These are phyloP conservation scores for Geotrichum histeridarum DNA, from an alignment of 1,139 yeast species.

Conservation along the genomic window DNA sequence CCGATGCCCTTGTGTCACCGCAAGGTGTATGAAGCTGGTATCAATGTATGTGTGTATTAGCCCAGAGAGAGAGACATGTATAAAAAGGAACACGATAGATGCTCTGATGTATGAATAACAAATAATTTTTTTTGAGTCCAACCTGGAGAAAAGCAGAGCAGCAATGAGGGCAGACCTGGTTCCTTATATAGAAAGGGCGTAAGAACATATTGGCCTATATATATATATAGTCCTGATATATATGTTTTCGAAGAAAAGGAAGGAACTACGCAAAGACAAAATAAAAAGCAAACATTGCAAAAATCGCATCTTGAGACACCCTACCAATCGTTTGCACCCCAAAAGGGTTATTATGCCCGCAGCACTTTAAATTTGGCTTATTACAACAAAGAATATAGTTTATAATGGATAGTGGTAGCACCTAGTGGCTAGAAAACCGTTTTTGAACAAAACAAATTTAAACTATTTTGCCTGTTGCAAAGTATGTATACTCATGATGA, in stretches of 20 bases:
- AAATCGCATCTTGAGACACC: too few species aligned
- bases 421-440: too few species aligned
- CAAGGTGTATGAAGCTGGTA: conserved; percentile 12
- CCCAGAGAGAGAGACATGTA: background rate
- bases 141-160: background rate
- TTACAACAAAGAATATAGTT: too few species aligned
- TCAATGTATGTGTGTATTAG: conserved; percentile 18
- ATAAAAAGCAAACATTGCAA: too few species aligned
- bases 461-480: too few species aligned
- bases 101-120: background rate
- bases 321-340: background rate
- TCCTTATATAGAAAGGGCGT: background rate
- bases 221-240: background rate
- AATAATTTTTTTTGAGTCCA: too few species aligned
- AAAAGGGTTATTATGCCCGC: background rate
- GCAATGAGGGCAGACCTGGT: background rate
- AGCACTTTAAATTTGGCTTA: too few species aligned
- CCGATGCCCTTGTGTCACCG: conserved; percentile 13
- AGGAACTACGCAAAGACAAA: too few species aligned
- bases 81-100: background rate
- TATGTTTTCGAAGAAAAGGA: too few species aligned
- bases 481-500: too few species aligned
- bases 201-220: background rate
- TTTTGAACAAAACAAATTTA: too few species aligned
- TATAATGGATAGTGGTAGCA: too few species aligned